Evolutionary conservation across 192 early-diverging fungal species (phyloP), one percentile per base, ranked within the genome.

Genomic region (Coemansia umbellata): DNA sequence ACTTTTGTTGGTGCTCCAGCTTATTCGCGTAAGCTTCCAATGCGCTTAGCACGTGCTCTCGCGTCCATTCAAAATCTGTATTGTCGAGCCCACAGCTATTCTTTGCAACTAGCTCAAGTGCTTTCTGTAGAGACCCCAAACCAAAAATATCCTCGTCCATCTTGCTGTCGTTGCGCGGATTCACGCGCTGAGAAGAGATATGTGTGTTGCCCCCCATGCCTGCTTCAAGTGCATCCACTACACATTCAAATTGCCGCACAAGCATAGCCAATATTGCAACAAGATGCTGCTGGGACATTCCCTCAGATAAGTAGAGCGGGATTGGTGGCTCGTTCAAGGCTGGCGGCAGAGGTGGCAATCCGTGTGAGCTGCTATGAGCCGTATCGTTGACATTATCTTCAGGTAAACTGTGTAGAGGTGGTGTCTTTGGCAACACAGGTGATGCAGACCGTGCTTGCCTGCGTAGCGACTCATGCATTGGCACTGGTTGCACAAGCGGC

Each of bases 301-400:
- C 61, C 24, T 76, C 73, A 27, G 58, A 64, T 49, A 76, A 31
- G 50, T 65, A 76, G 18, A 76, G 31, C 4, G 73, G 73, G 7
- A 63, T 54, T 0, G 73, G 73, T 21, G 73, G 73, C 50, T 76
- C 73, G 47, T 69, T 76, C 35, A 69, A 53, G 13, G 66, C 66
- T 23, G 63, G 47, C 19, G 61, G 56, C 23, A 58, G 17, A 32
- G 50, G 55, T n/a, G n/a, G n/a, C 22, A 60, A 50, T 10, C 42
- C 50, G 21, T 54, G 51, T 9, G 35, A 27, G 15, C 51, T 60
- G 33, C 44, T 57, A 24, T 55, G 31, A 2, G 55, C 32, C 43
- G 55, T 28, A 19, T 60, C 53, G 19, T 7, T 24, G 2, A 50
- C 10, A 28, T 52, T 9, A 13, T 22, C 7, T 27, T 45, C 43